Evolutionary conservation across 1,284 basidiomycete genomes (phyloP).

Genomic region (Microbotryum scabiosae): DNA sequence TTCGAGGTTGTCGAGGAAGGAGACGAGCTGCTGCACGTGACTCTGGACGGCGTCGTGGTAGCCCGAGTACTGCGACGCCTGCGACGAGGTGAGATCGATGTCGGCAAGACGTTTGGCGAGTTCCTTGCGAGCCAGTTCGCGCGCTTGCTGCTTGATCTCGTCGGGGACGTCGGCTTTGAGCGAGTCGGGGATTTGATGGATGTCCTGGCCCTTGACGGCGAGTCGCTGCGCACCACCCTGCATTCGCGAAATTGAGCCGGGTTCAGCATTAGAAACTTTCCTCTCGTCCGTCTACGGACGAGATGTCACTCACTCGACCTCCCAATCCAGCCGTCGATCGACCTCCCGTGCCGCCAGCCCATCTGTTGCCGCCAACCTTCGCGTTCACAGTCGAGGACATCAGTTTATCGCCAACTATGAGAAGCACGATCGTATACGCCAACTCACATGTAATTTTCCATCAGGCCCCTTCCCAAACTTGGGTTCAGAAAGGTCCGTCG

Average conservation of each 20-base stretch:
- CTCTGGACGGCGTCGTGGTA: constrained; percentile 28
- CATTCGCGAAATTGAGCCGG: neutral
- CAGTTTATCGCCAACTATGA: too few relatives aligned
- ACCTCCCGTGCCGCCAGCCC: constrained; percentile 40
- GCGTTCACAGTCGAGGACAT: constrained; percentile 17
- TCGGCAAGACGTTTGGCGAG: constrained; percentile 37
- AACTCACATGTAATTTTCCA: too few relatives aligned
- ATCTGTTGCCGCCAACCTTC: constrained; percentile 41
- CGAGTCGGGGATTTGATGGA: constrained; percentile 37
- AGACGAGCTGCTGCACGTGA: constrained; percentile 23
- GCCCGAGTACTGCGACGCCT: constrained; percentile 34
- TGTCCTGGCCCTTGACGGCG: constrained; percentile 34
- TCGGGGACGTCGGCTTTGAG: constrained; percentile 38
- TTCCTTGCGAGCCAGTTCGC: constrained; percentile 40
- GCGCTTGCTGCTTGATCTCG: constrained; percentile 37
- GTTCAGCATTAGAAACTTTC: neutral
- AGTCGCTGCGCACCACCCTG: constrained; percentile 27
- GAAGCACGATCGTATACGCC: too few relatives aligned
- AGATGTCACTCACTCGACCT: constrained; percentile 20
- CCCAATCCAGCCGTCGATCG: constrained; percentile 40
- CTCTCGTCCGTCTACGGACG: too few relatives aligned
- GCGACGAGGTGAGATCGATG: constrained; percentile 38
- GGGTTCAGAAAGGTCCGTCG: constrained; percentile 11
- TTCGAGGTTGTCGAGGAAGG: constrained; percentile 35
- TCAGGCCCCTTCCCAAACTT: constrained; percentile 40